Base-by-base conservation (phyloP, 176 grass and related monocot genomes). In the Hyparrhenia diplandra region DNA sequence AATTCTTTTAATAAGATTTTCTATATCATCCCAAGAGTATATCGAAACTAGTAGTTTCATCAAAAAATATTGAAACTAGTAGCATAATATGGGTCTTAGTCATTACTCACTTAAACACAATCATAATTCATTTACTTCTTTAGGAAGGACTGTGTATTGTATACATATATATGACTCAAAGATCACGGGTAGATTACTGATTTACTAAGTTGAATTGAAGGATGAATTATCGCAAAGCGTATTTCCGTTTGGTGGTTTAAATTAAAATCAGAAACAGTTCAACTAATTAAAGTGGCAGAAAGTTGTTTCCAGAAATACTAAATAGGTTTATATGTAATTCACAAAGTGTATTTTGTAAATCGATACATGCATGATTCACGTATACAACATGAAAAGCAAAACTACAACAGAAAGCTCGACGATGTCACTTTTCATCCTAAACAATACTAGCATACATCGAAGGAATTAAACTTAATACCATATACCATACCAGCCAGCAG, bases 401-500 rank as follows among this genome's bases (percentile, higher is more conserved):
- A 34, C 55, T 35, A 80, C 13, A 66, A 66, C 8, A 13, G 1
- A 70, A 64, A 49, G 27, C 2, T 21, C 8, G 9, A 21, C 8
- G 59, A 34, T 43, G 27, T 5, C 60, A 35, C 68, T 80, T 86
- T 80, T 76, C 77, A 74, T 80, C 46, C 45, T 80, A 36, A 51
- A 68, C 34, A 67, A 74, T 14, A 80, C n/a, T 32, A 32, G 32
- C 25, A 52, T n/a, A 4, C 54, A 71, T 71, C 16, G 45, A 8
- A 77, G 57, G 28, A 71, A n/a, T n/a, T n/a, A n/a, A 66, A 64
- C 72, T 72, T 85, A 71, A 77, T 77, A 20, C 8, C 7, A 70
- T 62, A 81, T 41, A n/a, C n/a, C 39, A 60, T 76, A 34, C 6
- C 6, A 34, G 35, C 13, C 6, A 17, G 6, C 27, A 55, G 51